These are phyloP conservation scores for Penicillium robsamsonii DNA, from an alignment of 495 filamentous ascomycete genomes.

Conservation along the genomic window DNA sequence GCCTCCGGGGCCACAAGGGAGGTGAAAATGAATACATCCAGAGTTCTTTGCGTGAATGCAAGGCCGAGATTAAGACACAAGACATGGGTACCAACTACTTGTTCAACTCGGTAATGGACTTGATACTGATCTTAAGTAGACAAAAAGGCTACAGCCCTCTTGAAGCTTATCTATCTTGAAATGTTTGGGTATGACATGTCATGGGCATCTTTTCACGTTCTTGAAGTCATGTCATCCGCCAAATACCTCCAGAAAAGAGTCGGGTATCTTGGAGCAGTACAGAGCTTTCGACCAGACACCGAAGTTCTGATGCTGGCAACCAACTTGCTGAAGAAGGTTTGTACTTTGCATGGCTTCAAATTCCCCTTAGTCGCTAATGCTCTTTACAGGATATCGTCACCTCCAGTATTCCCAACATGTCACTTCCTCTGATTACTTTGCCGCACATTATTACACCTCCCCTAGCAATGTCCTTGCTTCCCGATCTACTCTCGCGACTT, in stretches of 20 bases:
- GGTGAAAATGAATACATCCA: constrained; percentile 92
- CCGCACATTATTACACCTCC: constrained; percentile 91
- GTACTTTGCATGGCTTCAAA: not conserved
- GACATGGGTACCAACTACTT: constrained; percentile 70
- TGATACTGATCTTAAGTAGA: constrained; percentile 52
- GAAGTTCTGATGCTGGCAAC: constrained; percentile 98
- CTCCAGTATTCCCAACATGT: constrained; percentile 68
- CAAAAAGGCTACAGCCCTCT: constrained; percentile 88
- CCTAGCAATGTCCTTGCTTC: constrained; percentile 80
- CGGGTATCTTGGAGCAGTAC: constrained; percentile 92
- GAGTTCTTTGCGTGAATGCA: constrained; percentile 88
- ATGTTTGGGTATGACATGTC: constrained; percentile 99
- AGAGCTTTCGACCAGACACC: constrained; percentile 93
- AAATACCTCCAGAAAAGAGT: constrained; percentile 95
- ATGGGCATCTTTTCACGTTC: constrained; percentile 96
- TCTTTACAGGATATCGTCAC: constrained; percentile 70
- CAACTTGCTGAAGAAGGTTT: constrained; percentile 91
- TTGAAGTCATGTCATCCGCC: constrained; percentile 95
- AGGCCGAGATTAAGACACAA: constrained; percentile 79
- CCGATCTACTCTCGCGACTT: constrained; percentile 81
- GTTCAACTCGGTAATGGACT: not conserved
- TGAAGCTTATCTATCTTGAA: constrained; percentile 95
- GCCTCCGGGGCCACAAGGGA: constrained; percentile 89
- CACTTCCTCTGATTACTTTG: constrained; percentile 79
- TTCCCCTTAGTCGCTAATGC: not conserved